Conservation (phyloP, 441 rosid genomes). For the Flueggea neowawraea region DNA sequence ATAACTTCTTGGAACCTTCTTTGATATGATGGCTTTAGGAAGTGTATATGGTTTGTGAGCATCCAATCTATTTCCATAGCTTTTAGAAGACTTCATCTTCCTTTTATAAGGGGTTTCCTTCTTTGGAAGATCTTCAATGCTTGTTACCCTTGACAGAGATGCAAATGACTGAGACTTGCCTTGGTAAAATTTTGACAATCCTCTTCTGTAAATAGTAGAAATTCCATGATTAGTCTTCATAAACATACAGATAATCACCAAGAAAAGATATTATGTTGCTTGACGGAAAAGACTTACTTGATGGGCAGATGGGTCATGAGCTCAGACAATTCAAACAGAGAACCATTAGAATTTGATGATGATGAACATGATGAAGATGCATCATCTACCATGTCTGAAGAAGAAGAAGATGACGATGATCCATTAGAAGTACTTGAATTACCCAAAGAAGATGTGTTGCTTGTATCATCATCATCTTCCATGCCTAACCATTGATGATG, state of each 20-base stretch:
- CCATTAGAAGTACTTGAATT: constrained; percentile 23
- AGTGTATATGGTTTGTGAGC: constrained; percentile 20
- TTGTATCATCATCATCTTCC: constrained; percentile 7
- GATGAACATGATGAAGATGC: constrained; percentile 33
- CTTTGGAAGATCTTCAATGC: constrained; percentile 46
- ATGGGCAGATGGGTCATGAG: constrained; percentile 61
- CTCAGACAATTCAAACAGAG: constrained; percentile 55
- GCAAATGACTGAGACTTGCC: constrained; percentile 50
- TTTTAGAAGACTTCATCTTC: constrained; percentile 33
- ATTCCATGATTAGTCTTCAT: neutral
- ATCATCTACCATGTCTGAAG: constrained; percentile 32
- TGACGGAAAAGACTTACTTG: constrained; percentile 32
- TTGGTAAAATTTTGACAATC: constrained; percentile 38
- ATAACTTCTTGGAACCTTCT: constrained; percentile 30
- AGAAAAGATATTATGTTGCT: neutral
- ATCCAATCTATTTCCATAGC: constrained; percentile 35
- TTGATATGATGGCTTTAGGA: constrained; percentile 38
- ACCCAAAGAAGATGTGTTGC: constrained; percentile 18
- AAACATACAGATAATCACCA: neutral
- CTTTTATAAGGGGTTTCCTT: constrained; percentile 31
- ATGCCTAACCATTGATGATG: constrained; percentile 17
- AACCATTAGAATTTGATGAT: constrained; percentile 31
- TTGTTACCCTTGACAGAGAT: constrained; percentile 30
- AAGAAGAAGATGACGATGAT: constrained; percentile 22
- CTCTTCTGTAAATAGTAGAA: constrained; percentile 33